Conservation (phyloP, 2,329 filamentous ascomycete species). For the Periconia sp. region DNA sequence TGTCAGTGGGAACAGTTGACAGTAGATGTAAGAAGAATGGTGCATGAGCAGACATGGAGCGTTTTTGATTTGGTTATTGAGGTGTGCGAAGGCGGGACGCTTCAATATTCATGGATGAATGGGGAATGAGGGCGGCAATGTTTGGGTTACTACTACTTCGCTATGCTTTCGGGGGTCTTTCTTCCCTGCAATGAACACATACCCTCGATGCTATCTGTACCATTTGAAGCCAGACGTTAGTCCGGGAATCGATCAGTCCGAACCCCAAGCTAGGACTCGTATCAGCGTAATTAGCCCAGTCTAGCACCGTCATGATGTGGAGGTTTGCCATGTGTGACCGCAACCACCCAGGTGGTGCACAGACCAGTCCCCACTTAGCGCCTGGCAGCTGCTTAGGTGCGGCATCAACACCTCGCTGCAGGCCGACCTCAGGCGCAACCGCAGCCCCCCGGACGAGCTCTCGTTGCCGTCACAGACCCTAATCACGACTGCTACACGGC, state of each 20-base stretch:
- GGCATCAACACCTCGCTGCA: constrained; percentile 6
- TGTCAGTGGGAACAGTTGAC: constrained; percentile 9
- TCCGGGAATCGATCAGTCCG: constrained; percentile 2
- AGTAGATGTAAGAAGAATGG: neutral
- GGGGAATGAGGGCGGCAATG: constrained; percentile 1
- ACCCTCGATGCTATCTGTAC: constrained; percentile 15
- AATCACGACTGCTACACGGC: constrained; percentile 17
- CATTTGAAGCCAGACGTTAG: constrained; percentile 18
- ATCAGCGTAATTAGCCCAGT: too few species aligned
- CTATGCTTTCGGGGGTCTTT: constrained; percentile 2
- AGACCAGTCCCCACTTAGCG: constrained; percentile 21
- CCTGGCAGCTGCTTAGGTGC: constrained; percentile 12
- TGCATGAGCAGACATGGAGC: too few species aligned
- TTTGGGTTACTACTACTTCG: constrained; percentile 4
- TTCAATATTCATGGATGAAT: neutral
- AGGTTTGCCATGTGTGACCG: too few species aligned
- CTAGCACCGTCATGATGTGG: too few species aligned
- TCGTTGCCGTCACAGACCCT: constrained; percentile 22
- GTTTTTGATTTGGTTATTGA: too few species aligned
- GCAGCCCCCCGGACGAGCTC: constrained; percentile 32
- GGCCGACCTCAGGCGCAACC: constrained; percentile 15
- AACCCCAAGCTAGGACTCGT: too few species aligned
- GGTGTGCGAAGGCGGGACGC: too few species aligned
- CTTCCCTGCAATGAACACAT: constrained; percentile 5
- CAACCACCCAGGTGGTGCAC: constrained; percentile 6